phyloP scores from a whole-genome alignment of 306 rosid species.

The Quercus bicolor region DNA sequence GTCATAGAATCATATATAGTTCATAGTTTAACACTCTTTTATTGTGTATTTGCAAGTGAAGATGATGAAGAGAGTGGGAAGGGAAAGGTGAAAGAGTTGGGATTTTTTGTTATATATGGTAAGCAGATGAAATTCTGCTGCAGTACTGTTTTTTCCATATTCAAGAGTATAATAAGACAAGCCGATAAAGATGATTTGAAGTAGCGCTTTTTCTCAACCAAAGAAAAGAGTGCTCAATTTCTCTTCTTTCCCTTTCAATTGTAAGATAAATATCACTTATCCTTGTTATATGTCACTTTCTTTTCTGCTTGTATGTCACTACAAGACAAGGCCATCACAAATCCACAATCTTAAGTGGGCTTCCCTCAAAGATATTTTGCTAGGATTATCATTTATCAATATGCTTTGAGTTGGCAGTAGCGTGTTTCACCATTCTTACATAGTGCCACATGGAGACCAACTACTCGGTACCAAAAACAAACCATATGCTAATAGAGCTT shows the following conservation, averaged over 20 bases:
- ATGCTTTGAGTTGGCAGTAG: background rate
- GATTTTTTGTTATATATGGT: background rate
- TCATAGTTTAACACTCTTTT: background rate
- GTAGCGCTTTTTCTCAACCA: background rate
- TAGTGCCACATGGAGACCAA: background rate
- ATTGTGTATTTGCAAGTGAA: background rate
- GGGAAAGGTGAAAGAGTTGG: background rate
- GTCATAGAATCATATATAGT: background rate
- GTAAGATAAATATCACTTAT: background rate
- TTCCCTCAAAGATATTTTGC: background rate
- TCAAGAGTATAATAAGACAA: background rate
- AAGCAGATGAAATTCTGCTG: background rate
- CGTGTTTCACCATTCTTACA: background rate
- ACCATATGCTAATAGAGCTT: too few relatives aligned
- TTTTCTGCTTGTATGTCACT: background rate
- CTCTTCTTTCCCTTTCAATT: background rate
- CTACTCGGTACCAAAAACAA: too few relatives aligned
- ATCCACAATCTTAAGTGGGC: background rate
- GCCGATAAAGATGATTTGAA: background rate
- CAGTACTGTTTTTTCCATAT: background rate
- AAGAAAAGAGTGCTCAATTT: background rate
- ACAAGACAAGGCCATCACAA: too few relatives aligned
- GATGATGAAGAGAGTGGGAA: background rate
- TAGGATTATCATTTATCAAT: background rate
- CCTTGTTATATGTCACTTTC: background rate